Percentiles rank a stretch among this genome's conserved stretches.
Conservation (phyloP, 768 basidiomycete genomes). For the Mrakia gelida region DNA sequence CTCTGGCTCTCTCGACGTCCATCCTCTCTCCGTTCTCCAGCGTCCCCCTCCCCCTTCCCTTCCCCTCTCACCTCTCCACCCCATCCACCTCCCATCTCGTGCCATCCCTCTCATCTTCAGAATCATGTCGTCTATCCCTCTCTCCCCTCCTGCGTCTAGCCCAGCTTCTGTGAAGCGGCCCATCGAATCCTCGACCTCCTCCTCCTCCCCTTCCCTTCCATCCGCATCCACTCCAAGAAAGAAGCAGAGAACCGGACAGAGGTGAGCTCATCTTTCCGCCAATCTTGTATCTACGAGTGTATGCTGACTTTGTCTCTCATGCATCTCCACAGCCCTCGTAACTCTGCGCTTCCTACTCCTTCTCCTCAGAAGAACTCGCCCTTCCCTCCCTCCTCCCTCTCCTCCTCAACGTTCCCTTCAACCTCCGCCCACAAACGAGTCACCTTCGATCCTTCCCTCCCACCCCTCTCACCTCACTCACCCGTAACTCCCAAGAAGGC, state of each 20-base stretch:
- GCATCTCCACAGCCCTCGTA: neutral
- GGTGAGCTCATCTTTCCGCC: neutral
- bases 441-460: constrained; percentile 6
- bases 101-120: neutral
- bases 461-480: neutral
- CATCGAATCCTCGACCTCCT: neutral
- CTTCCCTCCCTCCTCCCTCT: constrained; percentile 9
- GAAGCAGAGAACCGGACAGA: neutral
- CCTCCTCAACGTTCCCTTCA: neutral
- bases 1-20: neutral
- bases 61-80: neutral
- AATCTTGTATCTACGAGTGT: too few relatives aligned
- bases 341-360: neutral
- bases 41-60: neutral
- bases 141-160: neutral
- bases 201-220: neutral
- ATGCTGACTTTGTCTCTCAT: neutral
- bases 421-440: neutral
- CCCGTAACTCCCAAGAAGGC: neutral
- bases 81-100: neutral
- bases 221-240: neutral
- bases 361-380: constrained; percentile 12
- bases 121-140: neutral
- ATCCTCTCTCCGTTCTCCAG: neutral
- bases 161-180: constrained; percentile 2